These are phyloP conservation scores for Saitozyma sp. DNA, from an alignment of 768 basidiomycete species.

Conservation along the genomic window DNA sequence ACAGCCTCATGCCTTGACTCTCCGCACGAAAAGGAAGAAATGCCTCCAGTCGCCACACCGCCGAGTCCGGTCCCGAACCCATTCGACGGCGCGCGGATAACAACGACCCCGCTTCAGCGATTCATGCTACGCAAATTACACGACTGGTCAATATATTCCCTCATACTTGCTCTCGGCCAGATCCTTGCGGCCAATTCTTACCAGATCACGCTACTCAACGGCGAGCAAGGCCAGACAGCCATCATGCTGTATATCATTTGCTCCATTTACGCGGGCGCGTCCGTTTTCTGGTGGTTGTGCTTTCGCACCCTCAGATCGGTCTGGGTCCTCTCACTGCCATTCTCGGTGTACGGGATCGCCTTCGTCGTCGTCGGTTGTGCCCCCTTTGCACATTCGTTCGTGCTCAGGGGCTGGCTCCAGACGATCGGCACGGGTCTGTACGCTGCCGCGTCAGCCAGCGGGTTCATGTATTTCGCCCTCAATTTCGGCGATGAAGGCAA, in stretches of 20 bases:
- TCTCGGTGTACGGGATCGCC: constrained; percentile 63
- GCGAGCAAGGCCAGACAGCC: constrained; percentile 76
- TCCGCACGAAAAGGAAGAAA: constrained; percentile 44
- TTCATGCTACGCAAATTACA: constrained; percentile 73
- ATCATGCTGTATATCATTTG: constrained; percentile 85
- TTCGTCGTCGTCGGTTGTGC: not conserved
- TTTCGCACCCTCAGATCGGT: constrained; percentile 86
- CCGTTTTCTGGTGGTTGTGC: constrained; percentile 82
- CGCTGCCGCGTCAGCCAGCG: constrained; percentile 89
- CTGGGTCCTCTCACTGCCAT: constrained; percentile 79
- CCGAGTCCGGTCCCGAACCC: constrained; percentile 33
- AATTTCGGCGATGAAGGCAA: constrained; percentile 99
- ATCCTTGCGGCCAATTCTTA: constrained; percentile 64
- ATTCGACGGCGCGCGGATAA: constrained; percentile 57
- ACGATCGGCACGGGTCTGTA: constrained; percentile 85
- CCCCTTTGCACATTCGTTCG: constrained; percentile 60
- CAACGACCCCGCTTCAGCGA: constrained; percentile 82
- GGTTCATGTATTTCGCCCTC: constrained; percentile 89
- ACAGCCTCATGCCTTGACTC: constrained; percentile 45
- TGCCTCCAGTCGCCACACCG: constrained; percentile 41
- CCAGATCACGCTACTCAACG: constrained; percentile 87
- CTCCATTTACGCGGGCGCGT: constrained; percentile 79
- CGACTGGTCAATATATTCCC: constrained; percentile 89
- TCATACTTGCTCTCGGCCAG: constrained; percentile 82
- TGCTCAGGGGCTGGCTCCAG: constrained; percentile 67